Conservation (phyloP, 2,329 filamentous ascomycete genomes). For the Tolypocladium guangdongense region DNA sequence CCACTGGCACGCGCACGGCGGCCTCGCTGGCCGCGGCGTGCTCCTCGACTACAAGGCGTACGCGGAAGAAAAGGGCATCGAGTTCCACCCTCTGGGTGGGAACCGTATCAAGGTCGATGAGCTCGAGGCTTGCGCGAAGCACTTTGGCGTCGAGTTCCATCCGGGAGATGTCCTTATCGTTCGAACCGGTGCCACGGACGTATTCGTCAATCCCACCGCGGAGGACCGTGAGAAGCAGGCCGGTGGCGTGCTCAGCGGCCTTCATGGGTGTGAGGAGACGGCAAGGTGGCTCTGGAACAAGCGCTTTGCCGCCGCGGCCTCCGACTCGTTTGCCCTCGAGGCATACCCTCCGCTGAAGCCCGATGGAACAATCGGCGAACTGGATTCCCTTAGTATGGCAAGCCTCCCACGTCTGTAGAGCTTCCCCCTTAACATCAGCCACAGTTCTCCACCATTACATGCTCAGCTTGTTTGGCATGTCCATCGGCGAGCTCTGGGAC, state of each 20-base stretch:
- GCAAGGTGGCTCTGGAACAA: slow-evolving; percentile 59
- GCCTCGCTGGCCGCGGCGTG: slow-evolving; percentile 43
- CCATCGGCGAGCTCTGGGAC: slow-evolving; percentile 45
- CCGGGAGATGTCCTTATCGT: slow-evolving; percentile 58
- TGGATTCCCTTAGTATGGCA: slow-evolving; percentile 25
- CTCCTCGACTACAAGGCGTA: slow-evolving; percentile 44
- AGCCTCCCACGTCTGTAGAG: background rate
- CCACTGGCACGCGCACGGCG: slow-evolving; percentile 41
- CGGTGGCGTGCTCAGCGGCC: slow-evolving; percentile 18
- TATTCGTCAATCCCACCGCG: slow-evolving; percentile 35
- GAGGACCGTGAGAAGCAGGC: slow-evolving; percentile 14
- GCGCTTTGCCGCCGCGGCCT: slow-evolving; percentile 55
- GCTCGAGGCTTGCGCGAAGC: slow-evolving; percentile 45
- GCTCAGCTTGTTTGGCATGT: slow-evolving; percentile 39
- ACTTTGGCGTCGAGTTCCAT: slow-evolving; percentile 51
- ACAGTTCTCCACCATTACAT: slow-evolving; percentile 35
- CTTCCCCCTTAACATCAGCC: background rate
- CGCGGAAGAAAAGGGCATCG: slow-evolving; percentile 35
- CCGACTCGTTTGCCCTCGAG: slow-evolving; percentile 55
- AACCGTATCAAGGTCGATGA: slow-evolving; percentile 43
- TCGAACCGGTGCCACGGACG: slow-evolving; percentile 50
- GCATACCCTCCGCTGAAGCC: slow-evolving; percentile 42
- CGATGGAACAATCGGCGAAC: slow-evolving; percentile 22
- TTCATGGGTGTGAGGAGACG: slow-evolving; percentile 38
- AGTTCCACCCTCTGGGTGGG: slow-evolving; percentile 38